These are phyloP conservation scores for Zelopaecilomyces penicillatus DNA, from an alignment of 2,329 filamentous ascomycete species.

Conservation along the genomic window DNA sequence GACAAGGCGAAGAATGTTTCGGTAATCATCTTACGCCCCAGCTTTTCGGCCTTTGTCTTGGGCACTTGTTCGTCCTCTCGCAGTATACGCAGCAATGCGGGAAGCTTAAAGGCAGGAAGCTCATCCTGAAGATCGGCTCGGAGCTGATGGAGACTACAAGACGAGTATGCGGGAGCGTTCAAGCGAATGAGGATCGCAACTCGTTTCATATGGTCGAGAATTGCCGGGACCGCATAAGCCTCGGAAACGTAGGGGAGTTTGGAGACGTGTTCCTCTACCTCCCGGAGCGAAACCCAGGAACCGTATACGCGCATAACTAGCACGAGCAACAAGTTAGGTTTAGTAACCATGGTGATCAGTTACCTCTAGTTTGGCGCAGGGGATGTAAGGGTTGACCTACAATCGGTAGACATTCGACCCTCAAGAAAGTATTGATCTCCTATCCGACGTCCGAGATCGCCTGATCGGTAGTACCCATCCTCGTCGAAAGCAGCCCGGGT, in stretches of 20 bases:
- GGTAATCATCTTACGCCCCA: neutral
- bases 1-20: neutral
- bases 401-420: neutral
- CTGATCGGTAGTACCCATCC: slow-evolving; percentile 1
- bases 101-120: neutral
- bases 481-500: slow-evolving; percentile 1
- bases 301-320: neutral
- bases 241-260: slow-evolving; percentile 2
- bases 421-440: neutral
- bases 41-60: neutral
- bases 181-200: no score
- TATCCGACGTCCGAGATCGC: neutral
- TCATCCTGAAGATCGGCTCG: neutral
- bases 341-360: no score
- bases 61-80: neutral
- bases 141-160: neutral
- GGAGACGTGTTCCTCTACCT: neutral
- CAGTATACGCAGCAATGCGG: neutral
- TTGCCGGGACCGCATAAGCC: neutral
- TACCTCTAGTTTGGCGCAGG: no score
- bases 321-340: no score
- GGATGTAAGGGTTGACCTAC: no score
- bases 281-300: neutral
- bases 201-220: no score
- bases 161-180: neutral